A percentile compares a stretch with the other conserved stretches of the same genome.
These are phyloP conservation scores for Parsonsia alboflavescens DNA, from an alignment of 257 asterid species.

Conservation along the genomic window DNA sequence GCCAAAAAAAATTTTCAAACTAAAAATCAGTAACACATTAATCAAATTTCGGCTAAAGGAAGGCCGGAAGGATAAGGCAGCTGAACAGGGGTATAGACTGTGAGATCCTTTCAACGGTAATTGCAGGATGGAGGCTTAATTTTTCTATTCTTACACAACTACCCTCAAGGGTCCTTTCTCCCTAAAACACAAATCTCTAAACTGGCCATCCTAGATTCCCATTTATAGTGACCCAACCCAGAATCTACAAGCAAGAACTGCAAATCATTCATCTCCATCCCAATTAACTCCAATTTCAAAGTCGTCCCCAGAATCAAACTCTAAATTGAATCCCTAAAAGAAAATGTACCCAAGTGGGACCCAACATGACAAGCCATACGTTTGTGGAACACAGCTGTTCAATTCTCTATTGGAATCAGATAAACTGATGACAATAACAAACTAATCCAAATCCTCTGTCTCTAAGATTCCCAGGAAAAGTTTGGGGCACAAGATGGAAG, in stretches of 20 bases:
- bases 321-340: constrained; percentile 1
- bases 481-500: not conserved
- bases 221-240: not conserved
- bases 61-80: not conserved
- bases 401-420: not conserved
- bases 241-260: not conserved
- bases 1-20: not conserved
- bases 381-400: not conserved
- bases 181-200: not conserved
- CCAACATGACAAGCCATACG: not conserved
- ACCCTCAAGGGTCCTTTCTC: not conserved
- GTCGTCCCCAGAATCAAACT: not conserved
- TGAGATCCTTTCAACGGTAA: not conserved
- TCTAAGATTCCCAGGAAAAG: not conserved
- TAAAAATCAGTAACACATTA: not conserved
- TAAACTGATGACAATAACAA: not conserved
- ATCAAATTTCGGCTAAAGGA: not conserved
- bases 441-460: not conserved
- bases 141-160: not conserved
- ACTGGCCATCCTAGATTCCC: not conserved
- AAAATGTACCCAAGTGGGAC: constrained; percentile 6
- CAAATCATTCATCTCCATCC: not conserved
- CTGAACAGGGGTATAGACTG: not conserved
- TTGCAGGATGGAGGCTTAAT: not conserved
- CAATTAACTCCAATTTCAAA: not conserved